A percentile compares a stretch with the other conserved stretches of the same genome.
These are phyloP conservation scores for Coemansia erecta DNA, from an alignment of 192 early-diverging fungal genomes.

Conservation along the genomic window DNA sequence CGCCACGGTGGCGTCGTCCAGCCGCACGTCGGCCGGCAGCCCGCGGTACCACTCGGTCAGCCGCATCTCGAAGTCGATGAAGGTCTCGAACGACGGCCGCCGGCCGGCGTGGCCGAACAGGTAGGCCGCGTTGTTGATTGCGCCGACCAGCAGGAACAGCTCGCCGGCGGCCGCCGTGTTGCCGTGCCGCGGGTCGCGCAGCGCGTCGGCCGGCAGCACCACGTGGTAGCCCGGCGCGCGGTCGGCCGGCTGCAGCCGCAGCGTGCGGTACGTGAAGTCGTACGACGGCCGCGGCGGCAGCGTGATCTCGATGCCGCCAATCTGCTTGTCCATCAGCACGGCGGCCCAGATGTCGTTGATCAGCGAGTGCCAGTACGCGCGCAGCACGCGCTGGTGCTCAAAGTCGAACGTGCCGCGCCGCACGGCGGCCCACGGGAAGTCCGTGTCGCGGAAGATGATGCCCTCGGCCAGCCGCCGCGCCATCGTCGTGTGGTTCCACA, in stretches of 20 bases:
- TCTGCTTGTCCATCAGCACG: constrained; percentile 52
- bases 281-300: constrained; percentile 37
- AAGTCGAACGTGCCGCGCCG: constrained; percentile 45
- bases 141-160: constrained; percentile 44
- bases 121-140: constrained; percentile 39
- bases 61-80: constrained; percentile 51
- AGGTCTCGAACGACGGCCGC: constrained; percentile 33
- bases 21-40: constrained; percentile 38
- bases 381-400: constrained; percentile 49
- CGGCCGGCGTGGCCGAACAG: constrained; percentile 41
- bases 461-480: constrained; percentile 47
- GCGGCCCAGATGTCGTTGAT: constrained; percentile 52
- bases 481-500: constrained; percentile 56
- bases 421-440: constrained; percentile 49
- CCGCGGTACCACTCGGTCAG: constrained; percentile 46
- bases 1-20: constrained; percentile 37
- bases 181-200: constrained; percentile 31
- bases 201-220: constrained; percentile 20
- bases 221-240: constrained; percentile 34
- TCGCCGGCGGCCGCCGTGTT: constrained; percentile 48
- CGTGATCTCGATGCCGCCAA: constrained; percentile 39
- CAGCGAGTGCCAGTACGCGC: constrained; percentile 54
- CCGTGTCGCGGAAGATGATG: constrained; percentile 43
- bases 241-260: constrained; percentile 21
- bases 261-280: constrained; percentile 44